Conservation (phyloP, 2,329 filamentous ascomycete species). For the Neonectria neomacrospora region DNA sequence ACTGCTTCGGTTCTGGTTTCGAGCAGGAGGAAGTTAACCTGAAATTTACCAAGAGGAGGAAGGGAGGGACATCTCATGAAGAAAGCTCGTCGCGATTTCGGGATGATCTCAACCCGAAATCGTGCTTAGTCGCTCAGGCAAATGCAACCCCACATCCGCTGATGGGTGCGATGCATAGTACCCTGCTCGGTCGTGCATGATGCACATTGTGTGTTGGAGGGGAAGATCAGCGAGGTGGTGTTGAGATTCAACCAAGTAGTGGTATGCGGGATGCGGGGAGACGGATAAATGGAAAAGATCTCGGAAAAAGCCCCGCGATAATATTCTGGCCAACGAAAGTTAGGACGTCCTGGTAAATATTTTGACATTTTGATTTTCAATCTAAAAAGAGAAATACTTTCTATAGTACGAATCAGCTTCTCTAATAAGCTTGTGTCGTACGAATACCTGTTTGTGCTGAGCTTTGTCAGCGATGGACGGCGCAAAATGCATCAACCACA, state of each 20-base stretch:
- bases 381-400: neutral
- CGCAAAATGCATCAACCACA: neutral
- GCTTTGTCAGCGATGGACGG: neutral
- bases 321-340: neutral
- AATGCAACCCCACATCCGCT: slow-evolving; percentile 12
- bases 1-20: neutral
- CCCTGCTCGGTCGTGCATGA: neutral
- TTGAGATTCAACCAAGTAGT: neutral
- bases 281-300: slow-evolving; percentile 1
- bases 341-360: neutral
- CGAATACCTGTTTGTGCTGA: neutral
- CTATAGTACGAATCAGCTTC: neutral
- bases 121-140: slow-evolving; percentile 14
- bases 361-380: neutral
- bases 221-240: neutral
- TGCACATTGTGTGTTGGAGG: slow-evolving; percentile 1
- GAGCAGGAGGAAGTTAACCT: neutral
- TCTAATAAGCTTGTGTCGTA: neutral
- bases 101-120: slow-evolving; percentile 25
- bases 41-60: slow-evolving; percentile 1
- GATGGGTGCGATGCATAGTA: slow-evolving; percentile 22
- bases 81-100: slow-evolving; percentile 17
- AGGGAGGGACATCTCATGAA: slow-evolving; percentile 19
- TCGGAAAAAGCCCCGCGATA: neutral
- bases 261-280: neutral